Evolutionary conservation across 805 yeast species (phyloP).

Genomic region (Spathaspora boniae): DNA sequence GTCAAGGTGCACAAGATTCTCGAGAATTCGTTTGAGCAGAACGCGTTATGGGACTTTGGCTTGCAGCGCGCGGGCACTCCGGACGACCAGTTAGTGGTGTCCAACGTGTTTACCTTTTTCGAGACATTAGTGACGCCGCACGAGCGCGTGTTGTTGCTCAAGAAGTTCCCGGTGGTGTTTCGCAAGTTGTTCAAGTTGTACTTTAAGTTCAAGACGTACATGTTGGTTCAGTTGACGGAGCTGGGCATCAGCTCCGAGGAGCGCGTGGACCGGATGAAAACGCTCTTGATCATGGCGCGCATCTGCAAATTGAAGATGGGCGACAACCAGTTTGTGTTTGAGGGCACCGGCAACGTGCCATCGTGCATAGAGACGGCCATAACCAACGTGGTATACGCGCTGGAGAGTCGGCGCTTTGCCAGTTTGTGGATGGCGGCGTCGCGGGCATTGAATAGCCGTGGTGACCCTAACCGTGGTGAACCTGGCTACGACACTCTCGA

Average conservation of each 20-base stretch:
- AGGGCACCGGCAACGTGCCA: slow-evolving; percentile 49
- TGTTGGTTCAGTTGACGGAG: slow-evolving; percentile 64
- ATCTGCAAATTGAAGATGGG: slow-evolving; percentile 66
- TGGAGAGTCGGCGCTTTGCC: slow-evolving; percentile 71
- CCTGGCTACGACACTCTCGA: slow-evolving; percentile 28
- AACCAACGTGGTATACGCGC: slow-evolving; percentile 68
- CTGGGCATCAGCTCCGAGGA: slow-evolving; percentile 51
- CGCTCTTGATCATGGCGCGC: slow-evolving; percentile 62
- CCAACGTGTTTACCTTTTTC: slow-evolving; percentile 71
- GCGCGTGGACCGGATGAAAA: slow-evolving; percentile 65
- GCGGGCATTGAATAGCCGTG: slow-evolving; percentile 13
- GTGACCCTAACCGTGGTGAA: neutral
- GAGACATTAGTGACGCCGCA: slow-evolving; percentile 51
- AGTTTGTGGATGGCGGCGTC: slow-evolving; percentile 68
- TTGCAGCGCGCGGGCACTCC: slow-evolving; percentile 34
- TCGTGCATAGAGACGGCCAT: slow-evolving; percentile 83
- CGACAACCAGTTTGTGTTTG: slow-evolving; percentile 38
- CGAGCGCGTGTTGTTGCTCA: slow-evolving; percentile 31
- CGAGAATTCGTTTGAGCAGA: slow-evolving; percentile 62
- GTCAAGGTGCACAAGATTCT: slow-evolving; percentile 66
- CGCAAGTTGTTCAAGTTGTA: slow-evolving; percentile 65
- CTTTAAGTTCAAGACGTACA: slow-evolving; percentile 58
- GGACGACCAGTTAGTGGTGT: slow-evolving; percentile 57
- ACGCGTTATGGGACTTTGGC: slow-evolving; percentile 56
- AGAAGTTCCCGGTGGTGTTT: slow-evolving; percentile 66